Conservation (phyloP, 2,329 filamentous ascomycete species). For the Hyphodiscus sp. region DNA sequence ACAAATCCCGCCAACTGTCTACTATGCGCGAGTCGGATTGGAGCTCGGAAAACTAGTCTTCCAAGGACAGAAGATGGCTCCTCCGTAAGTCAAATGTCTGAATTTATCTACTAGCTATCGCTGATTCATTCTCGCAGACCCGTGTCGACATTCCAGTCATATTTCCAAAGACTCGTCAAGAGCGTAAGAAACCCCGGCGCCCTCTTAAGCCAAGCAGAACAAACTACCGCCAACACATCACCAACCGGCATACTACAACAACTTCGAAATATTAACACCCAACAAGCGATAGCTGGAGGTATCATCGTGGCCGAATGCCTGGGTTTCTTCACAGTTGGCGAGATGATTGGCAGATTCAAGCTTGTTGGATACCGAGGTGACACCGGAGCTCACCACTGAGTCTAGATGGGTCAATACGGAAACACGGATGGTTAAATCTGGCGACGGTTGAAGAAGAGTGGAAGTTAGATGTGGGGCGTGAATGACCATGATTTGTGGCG, state of each 20-base stretch:
- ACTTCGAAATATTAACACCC: slow-evolving; percentile 62
- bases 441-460: not conserved
- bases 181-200: slow-evolving; percentile 61
- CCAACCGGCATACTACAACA: slow-evolving; percentile 50
- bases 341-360: slow-evolving; percentile 96
- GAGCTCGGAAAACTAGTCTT: slow-evolving; percentile 87
- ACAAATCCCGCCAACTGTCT: slow-evolving; percentile 77
- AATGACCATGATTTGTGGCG: slow-evolving; percentile 6
- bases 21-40: slow-evolving; percentile 84
- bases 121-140: slow-evolving; percentile 45
- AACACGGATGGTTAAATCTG: not conserved
- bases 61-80: slow-evolving; percentile 82
- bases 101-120: not conserved
- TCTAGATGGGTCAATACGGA: not conserved
- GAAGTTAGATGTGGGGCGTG: not conserved
- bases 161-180: slow-evolving; percentile 71
- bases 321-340: slow-evolving; percentile 95
- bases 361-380: slow-evolving; percentile 85
- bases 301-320: slow-evolving; percentile 80
- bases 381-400: slow-evolving; percentile 49
- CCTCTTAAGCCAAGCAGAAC: slow-evolving; percentile 43
- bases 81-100: slow-evolving; percentile 65
- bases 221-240: slow-evolving; percentile 41
- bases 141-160: slow-evolving; percentile 75
- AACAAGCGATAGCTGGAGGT: slow-evolving; percentile 65